Evolutionary conservation across 257 asterid genomes (phyloP).

Genomic region (Echites panduratus): DNA sequence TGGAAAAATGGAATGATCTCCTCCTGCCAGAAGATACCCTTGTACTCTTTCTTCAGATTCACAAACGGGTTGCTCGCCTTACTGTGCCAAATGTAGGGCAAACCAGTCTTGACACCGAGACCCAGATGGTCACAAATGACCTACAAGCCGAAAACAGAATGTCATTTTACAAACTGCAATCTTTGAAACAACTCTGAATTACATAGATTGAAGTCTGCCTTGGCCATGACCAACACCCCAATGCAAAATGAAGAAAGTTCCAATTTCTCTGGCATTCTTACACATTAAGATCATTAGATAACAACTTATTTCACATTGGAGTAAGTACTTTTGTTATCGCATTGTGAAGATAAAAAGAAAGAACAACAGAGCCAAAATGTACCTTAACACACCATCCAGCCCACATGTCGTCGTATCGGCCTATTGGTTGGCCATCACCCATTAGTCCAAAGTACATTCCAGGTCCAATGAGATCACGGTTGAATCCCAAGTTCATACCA

Average conservation of each 20-base stretch:
- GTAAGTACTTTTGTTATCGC: neutral
- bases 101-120: slow-evolving; percentile 65
- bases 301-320: neutral
- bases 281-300: neutral
- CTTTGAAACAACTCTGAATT: no score
- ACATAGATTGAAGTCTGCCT: neutral
- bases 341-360: neutral
- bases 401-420: slow-evolving; percentile 89
- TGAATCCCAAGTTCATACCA: slow-evolving; percentile 69
- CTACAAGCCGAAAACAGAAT: slow-evolving; percentile 16
- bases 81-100: slow-evolving; percentile 89
- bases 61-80: slow-evolving; percentile 88
- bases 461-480: slow-evolving; percentile 77
- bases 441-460: slow-evolving; percentile 93
- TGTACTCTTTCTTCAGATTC: slow-evolving; percentile 75
- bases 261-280: neutral
- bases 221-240: neutral
- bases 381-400: slow-evolving; percentile 93
- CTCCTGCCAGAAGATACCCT: slow-evolving; percentile 81
- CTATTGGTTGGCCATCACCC: slow-evolving; percentile 91
- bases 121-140: slow-evolving; percentile 74
- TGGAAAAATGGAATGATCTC: slow-evolving; percentile 74
- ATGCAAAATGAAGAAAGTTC: neutral
- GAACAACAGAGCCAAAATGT: neutral
- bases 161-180: neutral